Evolutionary conservation across 2,329 filamentous ascomycete genomes (phyloP).

Genomic region (Cyclaneusma minus): DNA sequence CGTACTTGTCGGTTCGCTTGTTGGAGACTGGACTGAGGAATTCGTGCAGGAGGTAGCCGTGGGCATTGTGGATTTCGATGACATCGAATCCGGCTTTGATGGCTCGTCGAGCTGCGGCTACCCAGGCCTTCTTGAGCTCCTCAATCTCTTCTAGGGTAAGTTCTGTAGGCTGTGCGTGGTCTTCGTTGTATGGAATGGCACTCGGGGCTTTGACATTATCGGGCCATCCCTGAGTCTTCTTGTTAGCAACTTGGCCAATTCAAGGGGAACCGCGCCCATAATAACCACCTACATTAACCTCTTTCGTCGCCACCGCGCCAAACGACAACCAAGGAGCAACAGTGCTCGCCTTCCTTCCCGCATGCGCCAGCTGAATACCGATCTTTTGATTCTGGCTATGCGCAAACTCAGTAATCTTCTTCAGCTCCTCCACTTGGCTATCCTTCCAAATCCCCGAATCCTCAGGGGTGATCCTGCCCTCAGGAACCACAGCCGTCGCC

Average conservation of each 20-base stretch:
- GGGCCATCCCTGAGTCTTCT: constrained; percentile 38
- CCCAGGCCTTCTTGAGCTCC: constrained; percentile 45
- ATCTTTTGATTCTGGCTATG: constrained; percentile 66
- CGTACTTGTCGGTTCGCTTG: constrained; percentile 50
- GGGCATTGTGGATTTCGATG: constrained; percentile 68
- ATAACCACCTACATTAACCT: constrained; percentile 36
- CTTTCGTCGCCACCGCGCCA: constrained; percentile 33
- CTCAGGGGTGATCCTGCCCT: constrained; percentile 72
- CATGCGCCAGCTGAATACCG: constrained; percentile 70
- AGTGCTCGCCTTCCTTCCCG: constrained; percentile 53
- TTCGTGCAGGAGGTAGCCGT: constrained; percentile 59
- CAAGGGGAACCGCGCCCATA: constrained; percentile 35
- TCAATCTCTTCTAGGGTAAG: constrained; percentile 57
- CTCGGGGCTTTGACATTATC: constrained; percentile 36
- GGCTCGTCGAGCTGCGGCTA: constrained; percentile 39
- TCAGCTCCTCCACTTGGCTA: constrained; percentile 58
- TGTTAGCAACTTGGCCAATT: constrained; percentile 37
- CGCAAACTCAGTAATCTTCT: constrained; percentile 58
- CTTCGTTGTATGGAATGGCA: constrained; percentile 41
- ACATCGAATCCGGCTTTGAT: constrained; percentile 54
- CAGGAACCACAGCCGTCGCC: constrained; percentile 57
- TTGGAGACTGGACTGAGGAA: constrained; percentile 62
- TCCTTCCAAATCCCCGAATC: constrained; percentile 75
- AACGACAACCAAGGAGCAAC: constrained; percentile 46
- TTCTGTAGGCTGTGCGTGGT: constrained; percentile 45